Base-by-base conservation (phyloP, 2,329 filamentous ascomycete species). In the Neonectria punicea region DNA sequence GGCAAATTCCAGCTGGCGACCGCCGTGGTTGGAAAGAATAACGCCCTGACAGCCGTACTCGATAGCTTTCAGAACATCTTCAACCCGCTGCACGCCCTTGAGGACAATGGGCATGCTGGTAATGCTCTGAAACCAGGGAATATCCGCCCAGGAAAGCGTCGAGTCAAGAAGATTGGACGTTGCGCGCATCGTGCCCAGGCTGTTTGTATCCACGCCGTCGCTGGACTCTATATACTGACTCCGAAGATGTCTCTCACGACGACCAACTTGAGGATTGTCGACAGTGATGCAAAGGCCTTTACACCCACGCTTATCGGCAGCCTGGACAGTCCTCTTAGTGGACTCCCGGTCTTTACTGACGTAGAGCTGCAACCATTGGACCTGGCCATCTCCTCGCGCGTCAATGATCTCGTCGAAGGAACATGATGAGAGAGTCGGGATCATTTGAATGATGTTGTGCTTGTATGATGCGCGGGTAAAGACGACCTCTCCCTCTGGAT, bases 131-230 rank as follows among this genome's bases (percentile, higher is more conserved):
- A 99, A 97, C 94, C 94, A 99, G 1, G 95, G 88, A 47, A 97
- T 93, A 75, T 98, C 96, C 74, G 92, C 92, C 96, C 96, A 99
- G 76, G 88, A 92, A 9, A 99, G 86, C 18, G 87, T 86, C 2
- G 96, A 96, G 84, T 99, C 96, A 82, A 99, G 98, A 80, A 99
- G 99, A 64, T 89, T 93, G 32, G 93, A 97, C 75, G 98, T 99
- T 67, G 96, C 96, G 67, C 96, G 89, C 5, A 96, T 95, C 1
- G 95, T 95, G 54, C 96, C 96, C 83, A 99, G 96, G n/a, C 89
- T 92, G 66, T 89, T 93, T n/a, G 95, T 93, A 57, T 85, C 80
- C 64, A 90, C 86, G 55, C 92, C 93, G 30, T 91, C 92, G 8
- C 94, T 95, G 14, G 87, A 87, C 72, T 97, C 95, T 44, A 88